phyloP scores from a whole-genome alignment of 306 rosid species.

The Parietaria judaica region DNA sequence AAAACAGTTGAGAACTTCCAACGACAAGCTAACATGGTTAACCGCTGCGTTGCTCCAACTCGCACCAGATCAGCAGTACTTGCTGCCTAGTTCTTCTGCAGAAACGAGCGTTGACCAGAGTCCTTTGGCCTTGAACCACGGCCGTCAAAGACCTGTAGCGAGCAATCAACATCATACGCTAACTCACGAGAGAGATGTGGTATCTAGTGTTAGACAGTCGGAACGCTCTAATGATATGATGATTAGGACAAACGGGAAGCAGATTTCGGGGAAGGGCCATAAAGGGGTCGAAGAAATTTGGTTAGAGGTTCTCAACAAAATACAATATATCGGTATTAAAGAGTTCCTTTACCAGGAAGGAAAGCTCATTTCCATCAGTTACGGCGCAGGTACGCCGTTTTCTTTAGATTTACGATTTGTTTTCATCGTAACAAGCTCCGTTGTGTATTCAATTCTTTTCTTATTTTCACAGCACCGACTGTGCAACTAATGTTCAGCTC shows the following conservation, averaged over 20 bases:
- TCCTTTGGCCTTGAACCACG: constrained; percentile 51
- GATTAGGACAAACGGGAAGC: constrained; percentile 38
- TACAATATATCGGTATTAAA: constrained; percentile 53
- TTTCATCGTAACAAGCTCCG: too few species aligned
- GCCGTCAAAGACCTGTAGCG: constrained; percentile 30
- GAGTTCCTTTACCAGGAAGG: constrained; percentile 80
- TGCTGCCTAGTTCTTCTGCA: constrained; percentile 82
- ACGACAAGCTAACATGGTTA: constrained; percentile 91
- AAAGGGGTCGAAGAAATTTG: constrained; percentile 75
- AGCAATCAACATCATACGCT: constrained; percentile 42
- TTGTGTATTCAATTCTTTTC: not conserved
- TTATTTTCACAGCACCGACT: constrained; percentile 69
- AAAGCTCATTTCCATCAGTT: constrained; percentile 70
- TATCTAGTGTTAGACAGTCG: constrained; percentile 44
- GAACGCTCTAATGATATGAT: constrained; percentile 21
- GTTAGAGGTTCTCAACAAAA: constrained; percentile 76
- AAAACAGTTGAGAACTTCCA: constrained; percentile 89
- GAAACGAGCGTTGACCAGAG: constrained; percentile 79
- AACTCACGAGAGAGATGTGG: constrained; percentile 37
- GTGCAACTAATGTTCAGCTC: constrained; percentile 76
- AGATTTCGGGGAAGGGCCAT: constrained; percentile 32
- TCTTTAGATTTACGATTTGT: too few species aligned
- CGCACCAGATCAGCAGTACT: constrained; percentile 94
- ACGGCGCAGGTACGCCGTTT: constrained; percentile 64
- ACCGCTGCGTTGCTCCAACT: constrained; percentile 98